Base-by-base conservation (phyloP, 495 filamentous ascomycete species). In the Hyaloscypha finlandica region DNA sequence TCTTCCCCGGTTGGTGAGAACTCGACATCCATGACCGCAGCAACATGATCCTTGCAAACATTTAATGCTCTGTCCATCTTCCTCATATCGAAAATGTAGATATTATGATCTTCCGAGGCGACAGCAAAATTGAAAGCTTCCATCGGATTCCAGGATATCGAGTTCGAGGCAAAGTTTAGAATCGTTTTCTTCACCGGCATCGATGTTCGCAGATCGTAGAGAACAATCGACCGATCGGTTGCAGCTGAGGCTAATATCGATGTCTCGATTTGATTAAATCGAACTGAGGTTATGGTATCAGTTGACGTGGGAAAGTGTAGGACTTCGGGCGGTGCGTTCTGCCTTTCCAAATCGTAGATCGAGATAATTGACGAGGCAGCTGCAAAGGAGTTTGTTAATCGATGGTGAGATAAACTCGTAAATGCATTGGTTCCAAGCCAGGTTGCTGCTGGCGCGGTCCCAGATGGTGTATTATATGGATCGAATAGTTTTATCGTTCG, bases 21-120 rank as follows among this genome's bases (percentile, higher is more conserved):
- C 69, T 97, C 92, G 48, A 99, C 89, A 74, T 96, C 92, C 93
- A 98, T 97, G 0, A 97, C 94, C 6, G 96, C 95, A 4, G 92
- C 90, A 16, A 98, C 96, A 72, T 98, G 96, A 71, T 94, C 95
- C 79, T 95, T 96, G 19, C 95, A 84, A n/a, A 97, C 88, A 74
- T 98, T 98, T 56, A 94, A 76, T 3, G 93, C 91, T 59, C 92
- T 88, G 64, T 88, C 82, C 75, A 94, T 86, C 71, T 92, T 92
- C 66, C 92, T 83, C 90, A 93, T 93, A 77, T 97, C 92, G 74
- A 95, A 96, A 25, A 94, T 82, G 74, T 83, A 84, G 29, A 83
- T 74, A 63, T 85, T 85, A 71, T 85, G 83, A 63, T 84, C 82
- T 76, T 81, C 92, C 67, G 86, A 90, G 4, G 89, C 93, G 30